Evolutionary conservation across 805 yeast genomes (phyloP), one percentile per base, ranked within the genome.

Genomic region (Myxozyma neglecta): DNA sequence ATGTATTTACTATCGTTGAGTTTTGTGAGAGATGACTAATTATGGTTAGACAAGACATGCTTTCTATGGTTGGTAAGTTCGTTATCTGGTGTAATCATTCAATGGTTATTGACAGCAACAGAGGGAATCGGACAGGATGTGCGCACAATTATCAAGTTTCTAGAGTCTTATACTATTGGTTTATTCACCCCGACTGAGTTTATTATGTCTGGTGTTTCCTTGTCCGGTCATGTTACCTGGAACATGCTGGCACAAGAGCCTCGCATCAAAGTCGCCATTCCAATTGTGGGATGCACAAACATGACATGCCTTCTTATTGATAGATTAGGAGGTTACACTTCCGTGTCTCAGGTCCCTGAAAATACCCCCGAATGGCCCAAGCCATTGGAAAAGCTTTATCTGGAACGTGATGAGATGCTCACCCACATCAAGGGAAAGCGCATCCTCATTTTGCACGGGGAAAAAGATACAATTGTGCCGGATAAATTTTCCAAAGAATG

Each of bases 191-290:
- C 44, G 44, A 57, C 35, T 32, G 61, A 53, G 60, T 79, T 79
- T 69, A 75, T 80, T 47, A 71, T 81, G 35, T 68, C 78, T 11
- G 89, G 88, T 1, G 75, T 76, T 45, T 83, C 87, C 0, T 74
- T 83, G 49, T 87, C 88, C 1, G 88, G 84, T 0, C 87, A 85
- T 70, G 75, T 80, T n/a, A 75, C 80, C 36, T 81, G 82, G 75
- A 72, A 80, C 66, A 77, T 72, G 70, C 83, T 77, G 20, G 68
- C 72, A 52, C 68, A 67, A 62, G 74, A 76, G 66, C 80, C 82
- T 3, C 70, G 75, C 55, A 77, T 79, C 16, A 71, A 73, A 14
- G 75, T 75, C 35, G 75, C 80, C 14, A 79, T 80, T 45, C 86
- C 87, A 0, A 76, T 83, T 32, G 75, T 85, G 51, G 86, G 86